Conservation (phyloP, 805 yeast genomes). For the Candida vartiovaarae region DNA sequence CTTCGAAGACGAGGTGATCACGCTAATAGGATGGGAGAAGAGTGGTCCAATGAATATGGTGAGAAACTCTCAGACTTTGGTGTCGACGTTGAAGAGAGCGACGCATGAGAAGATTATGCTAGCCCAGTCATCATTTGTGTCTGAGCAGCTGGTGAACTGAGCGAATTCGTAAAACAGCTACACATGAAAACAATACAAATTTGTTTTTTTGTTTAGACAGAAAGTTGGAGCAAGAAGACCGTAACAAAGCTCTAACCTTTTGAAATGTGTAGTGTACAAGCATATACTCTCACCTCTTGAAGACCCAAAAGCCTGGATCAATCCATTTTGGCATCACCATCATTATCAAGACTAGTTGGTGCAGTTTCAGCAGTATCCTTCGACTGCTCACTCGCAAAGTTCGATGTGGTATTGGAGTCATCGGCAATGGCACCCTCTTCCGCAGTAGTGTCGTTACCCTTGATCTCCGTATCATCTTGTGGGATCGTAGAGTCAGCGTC, state of each 20-base stretch:
- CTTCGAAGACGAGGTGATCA: constrained; percentile 17
- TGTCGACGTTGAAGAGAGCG: constrained; percentile 43
- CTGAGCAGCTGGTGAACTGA: too few relatives aligned
- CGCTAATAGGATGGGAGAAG: constrained; percentile 22
- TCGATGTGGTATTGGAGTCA: constrained; percentile 8
- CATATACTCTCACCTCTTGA: not conserved
- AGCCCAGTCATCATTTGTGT: too few relatives aligned
- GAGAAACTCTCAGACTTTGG: constrained; percentile 82
- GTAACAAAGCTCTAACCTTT: too few relatives aligned
- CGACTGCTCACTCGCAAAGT: constrained; percentile 11
- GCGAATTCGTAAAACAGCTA: too few relatives aligned
- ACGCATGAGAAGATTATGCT: too few relatives aligned
- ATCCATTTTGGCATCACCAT: constrained; percentile 28
- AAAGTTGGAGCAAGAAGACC: not conserved
- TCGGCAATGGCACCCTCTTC: constrained; percentile 40
- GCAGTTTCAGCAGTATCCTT: constrained; percentile 6
- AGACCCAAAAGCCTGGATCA: constrained; percentile 3
- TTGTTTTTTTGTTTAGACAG: not conserved
- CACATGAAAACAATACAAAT: not conserved
- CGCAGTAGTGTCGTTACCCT: constrained; percentile 33
- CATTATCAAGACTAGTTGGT: constrained; percentile 19
- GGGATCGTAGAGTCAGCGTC: constrained; percentile 45
- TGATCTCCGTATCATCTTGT: constrained; percentile 39
- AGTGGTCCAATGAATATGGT: constrained; percentile 77
- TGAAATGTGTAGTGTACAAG: not conserved